Evolutionary conservation across 306 rosid species (phyloP).

Genomic region (Prunus kanzakura): DNA sequence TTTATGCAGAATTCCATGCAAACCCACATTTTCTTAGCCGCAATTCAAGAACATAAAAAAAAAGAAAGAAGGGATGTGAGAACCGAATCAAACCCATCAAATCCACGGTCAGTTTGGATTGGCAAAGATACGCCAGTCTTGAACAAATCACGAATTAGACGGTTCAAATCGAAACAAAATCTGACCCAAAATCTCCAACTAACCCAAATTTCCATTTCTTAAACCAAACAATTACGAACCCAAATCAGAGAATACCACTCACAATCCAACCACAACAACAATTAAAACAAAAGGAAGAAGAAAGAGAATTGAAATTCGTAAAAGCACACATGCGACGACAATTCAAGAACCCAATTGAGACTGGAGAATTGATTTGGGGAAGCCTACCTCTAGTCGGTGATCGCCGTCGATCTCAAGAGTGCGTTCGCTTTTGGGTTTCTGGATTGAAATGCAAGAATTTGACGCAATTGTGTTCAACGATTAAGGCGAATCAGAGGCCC

Average conservation of each 20-base stretch:
- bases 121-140: background rate
- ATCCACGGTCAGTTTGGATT: background rate
- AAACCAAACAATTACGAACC: background rate
- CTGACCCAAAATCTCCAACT: background rate
- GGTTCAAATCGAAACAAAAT: constrained; percentile 3
- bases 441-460: constrained; percentile 13
- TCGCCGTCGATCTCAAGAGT: constrained; percentile 13
- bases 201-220: background rate
- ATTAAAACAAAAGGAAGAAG: background rate
- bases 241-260: background rate
- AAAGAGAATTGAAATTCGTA: background rate
- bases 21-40: background rate
- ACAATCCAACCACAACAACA: background rate
- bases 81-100: constrained; percentile 5
- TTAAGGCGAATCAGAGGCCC: constrained; percentile 2
- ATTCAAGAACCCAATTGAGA: background rate
- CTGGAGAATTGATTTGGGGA: background rate
- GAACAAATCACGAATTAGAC: background rate
- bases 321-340: background rate
- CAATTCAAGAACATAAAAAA: background rate
- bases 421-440: background rate
- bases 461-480: background rate
- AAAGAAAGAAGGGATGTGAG: background rate
- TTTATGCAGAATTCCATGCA: background rate
- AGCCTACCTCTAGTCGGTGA: constrained; percentile 11